Evolutionary conservation across 352 stramenopile species (phyloP), one percentile per base, ranked within the genome.

Genomic region (Globisporangium viniferum): DNA sequence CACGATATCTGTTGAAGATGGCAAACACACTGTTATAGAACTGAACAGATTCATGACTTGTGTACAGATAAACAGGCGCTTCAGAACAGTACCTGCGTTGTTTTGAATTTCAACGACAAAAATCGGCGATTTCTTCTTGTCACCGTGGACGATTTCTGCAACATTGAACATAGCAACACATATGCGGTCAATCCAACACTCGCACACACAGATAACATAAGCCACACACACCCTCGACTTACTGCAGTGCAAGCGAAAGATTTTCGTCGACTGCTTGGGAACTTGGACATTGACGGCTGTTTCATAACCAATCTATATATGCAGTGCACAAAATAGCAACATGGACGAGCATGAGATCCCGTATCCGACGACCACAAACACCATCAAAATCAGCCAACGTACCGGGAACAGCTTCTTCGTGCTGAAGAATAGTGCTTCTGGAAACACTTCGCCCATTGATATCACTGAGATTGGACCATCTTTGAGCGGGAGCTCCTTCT

Each of bases 361-460:
- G 61, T 14, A 53, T 33, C 9, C 36, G 12, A 53, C 15, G 44
- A 53, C 27, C 15, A 58, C 7, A 62, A 5, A 46, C 8, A 63
- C 27, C 10, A 64, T n/a, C n/a, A 2, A 24, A 24, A 24, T 31
- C 22, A 44, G 55, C n/a, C 27, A 65, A 67, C 75, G 31, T 55
- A 92, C 82, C 35, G 88, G 86, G 64, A 93, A 94, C 3, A 95
- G 69, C 56, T 91, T 91, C 67, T 92, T 91, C 39, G 75, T 80
- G 27, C 79, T 92, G 64, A 88, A 90, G 71, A 89, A 94, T 3
- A 86, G 73, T 35, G 84, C 70, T 53, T 91, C 87, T 3, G 85
- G 81, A 14, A 89, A 63, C 2, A 91, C 70, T 7, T 66, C 57
- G 1, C 88, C 88, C 31, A 93, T 61, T 14, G 74, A 48, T 20